These are phyloP conservation scores for Ceratobasidium theobromae DNA, from an alignment of 1,284 basidiomycete species.

Conservation along the genomic window DNA sequence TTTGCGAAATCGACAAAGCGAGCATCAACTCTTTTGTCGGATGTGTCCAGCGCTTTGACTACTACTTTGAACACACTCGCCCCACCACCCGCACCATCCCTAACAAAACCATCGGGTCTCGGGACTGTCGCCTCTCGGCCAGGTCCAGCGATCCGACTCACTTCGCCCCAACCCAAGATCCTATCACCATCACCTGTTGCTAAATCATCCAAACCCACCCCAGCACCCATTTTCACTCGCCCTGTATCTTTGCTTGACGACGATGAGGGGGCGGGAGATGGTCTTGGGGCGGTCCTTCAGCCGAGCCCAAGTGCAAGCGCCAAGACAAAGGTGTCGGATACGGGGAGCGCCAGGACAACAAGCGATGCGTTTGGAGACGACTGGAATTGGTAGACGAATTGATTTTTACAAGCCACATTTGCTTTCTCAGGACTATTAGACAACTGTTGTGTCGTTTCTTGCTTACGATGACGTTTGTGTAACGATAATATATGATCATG, in stretches of 20 bases:
- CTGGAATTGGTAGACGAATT: slow-evolving; percentile 58
- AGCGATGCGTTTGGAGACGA: slow-evolving; percentile 51
- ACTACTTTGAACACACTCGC: slow-evolving; percentile 36
- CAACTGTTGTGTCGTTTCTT: neutral
- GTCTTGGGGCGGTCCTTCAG: slow-evolving; percentile 35
- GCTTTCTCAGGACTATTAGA: neutral
- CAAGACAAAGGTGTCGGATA: slow-evolving; percentile 35
- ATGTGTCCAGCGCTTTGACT: slow-evolving; percentile 50
- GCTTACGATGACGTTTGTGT: neutral
- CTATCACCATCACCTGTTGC: neutral
- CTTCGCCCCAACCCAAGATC: neutral
- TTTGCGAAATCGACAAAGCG: slow-evolving; percentile 63
- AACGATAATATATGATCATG: slow-evolving; percentile 10
- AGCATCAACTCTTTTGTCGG: slow-evolving; percentile 63
- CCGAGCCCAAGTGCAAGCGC: slow-evolving; percentile 23
- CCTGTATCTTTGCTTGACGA: slow-evolving; percentile 37
- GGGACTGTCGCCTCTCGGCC: neutral
- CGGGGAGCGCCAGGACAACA: slow-evolving; percentile 39
- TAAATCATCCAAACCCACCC: neutral
- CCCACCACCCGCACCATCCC: slow-evolving; percentile 3
- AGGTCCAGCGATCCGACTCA: slow-evolving; percentile 1
- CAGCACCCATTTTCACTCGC: neutral
- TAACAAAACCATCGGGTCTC: neutral
- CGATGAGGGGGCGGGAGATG: slow-evolving; percentile 35
- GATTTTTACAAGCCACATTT: neutral